A percentile compares a stretch with the other conserved stretches of the same genome.
phyloP scores from a whole-genome alignment of 139 green algal species.

The Raphidocelis subcapitata region DNA sequence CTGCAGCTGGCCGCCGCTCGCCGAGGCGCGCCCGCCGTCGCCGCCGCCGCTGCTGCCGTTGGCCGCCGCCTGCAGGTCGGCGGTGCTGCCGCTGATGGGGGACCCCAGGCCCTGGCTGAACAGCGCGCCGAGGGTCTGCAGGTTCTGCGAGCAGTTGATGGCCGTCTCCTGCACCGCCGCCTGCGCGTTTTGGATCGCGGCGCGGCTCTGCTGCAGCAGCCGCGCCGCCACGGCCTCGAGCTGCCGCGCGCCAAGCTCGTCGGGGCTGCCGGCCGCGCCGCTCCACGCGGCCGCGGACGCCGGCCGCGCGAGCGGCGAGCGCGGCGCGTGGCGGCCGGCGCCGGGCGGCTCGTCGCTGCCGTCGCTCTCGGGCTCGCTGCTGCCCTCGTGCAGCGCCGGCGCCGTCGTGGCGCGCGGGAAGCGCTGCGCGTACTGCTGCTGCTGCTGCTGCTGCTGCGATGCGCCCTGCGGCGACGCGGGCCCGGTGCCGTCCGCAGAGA shows the following conservation, averaged over 20 bases:
- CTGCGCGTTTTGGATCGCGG: conserved; percentile 51
- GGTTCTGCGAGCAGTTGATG: conserved; percentile 58
- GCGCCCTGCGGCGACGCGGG: neutral
- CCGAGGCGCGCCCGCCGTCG: conserved; percentile 2
- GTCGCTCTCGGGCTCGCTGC: neutral
- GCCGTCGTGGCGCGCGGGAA: conserved; percentile 23
- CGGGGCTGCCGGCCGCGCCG: conserved; percentile 16
- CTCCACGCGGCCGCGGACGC: neutral
- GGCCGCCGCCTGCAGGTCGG: neutral
- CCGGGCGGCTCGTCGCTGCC: neutral
- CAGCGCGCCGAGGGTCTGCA: conserved; percentile 45
- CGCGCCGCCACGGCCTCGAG: conserved; percentile 43
- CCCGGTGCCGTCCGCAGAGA: conserved; percentile 12
- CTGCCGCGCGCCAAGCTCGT: conserved; percentile 30
- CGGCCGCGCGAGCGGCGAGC: neutral
- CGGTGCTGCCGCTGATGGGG: conserved; percentile 9
- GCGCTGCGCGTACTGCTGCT: neutral
- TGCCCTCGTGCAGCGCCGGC: conserved; percentile 18
- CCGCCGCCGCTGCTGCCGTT: neutral
- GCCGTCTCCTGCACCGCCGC: conserved; percentile 58
- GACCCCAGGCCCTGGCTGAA: conserved; percentile 19
- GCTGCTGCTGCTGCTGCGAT: neutral
- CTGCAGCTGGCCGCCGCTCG: neutral
- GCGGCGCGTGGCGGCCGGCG: neutral
- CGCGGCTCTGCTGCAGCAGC: conserved; percentile 31